A percentile compares a stretch with the other conserved stretches of the same genome.
Evolutionary conservation across 371 early-diverging fungal genomes (phyloP).

Genomic region (Mucor irregularis): DNA sequence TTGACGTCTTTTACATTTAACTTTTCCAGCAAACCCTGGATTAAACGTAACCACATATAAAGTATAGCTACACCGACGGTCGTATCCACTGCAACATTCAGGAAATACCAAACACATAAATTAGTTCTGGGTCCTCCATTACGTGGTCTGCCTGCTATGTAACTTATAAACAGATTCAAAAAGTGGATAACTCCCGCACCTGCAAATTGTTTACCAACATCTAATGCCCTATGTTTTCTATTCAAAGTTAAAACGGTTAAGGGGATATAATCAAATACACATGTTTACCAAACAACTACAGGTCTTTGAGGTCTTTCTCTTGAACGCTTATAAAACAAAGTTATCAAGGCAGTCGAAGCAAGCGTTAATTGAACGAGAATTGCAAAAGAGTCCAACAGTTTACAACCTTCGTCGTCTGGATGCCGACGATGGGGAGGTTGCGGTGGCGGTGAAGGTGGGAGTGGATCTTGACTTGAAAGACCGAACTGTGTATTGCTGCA

Average conservation of each 20-base stretch:
- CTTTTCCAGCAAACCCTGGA: constrained; percentile 24
- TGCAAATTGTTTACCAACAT: constrained; percentile 65
- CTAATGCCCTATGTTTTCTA: constrained; percentile 57
- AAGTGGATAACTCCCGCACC: constrained; percentile 64
- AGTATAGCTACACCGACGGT: constrained; percentile 65
- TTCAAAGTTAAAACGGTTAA: constrained; percentile 10
- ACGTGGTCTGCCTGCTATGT: constrained; percentile 47
- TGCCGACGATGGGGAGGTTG: constrained; percentile 7
- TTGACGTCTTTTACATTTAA: constrained; percentile 35
- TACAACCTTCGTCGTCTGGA: constrained; percentile 50
- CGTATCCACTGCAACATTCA: constrained; percentile 67
- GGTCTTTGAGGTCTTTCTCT: constrained; percentile 66
- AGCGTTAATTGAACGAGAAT: constrained; percentile 63
- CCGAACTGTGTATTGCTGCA: neutral
- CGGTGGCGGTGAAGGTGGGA: neutral
- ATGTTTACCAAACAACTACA: constrained; percentile 58
- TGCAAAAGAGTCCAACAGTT: constrained; percentile 63
- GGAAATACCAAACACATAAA: constrained; percentile 68
- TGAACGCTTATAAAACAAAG: constrained; percentile 59
- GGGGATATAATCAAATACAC: neutral
- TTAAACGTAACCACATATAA: constrained; percentile 48
- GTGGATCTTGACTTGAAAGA: neutral
- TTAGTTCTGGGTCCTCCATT: constrained; percentile 49
- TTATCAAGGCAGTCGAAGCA: constrained; percentile 56
- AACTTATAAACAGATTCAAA: constrained; percentile 57